These are phyloP conservation scores for Diaporthe citriasiana DNA, from an alignment of 2,329 filamentous ascomycete species.

Conservation along the genomic window DNA sequence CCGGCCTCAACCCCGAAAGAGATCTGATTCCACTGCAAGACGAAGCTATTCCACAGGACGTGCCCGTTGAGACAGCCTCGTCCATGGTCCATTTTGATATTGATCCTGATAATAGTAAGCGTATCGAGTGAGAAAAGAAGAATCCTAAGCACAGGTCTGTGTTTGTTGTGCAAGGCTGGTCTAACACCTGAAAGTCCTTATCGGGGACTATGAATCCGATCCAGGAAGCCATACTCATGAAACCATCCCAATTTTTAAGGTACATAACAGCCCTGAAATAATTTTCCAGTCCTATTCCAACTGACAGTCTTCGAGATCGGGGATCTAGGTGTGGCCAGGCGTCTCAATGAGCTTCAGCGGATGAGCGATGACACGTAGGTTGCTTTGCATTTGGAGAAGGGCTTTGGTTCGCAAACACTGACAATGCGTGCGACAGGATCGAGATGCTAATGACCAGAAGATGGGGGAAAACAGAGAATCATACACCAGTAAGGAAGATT, in stretches of 20 bases:
- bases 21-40: not conserved
- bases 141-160: not conserved
- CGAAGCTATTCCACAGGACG: not conserved
- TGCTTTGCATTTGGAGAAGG: rapidly evolving
- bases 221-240: slow-evolving; percentile 20
- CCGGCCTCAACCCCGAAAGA: not conserved
- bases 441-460: not conserved
- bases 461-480: not conserved
- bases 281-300: too few relatives aligned
- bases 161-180: not conserved
- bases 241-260: not conserved
- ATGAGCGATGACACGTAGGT: not conserved
- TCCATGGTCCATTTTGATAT: slow-evolving; percentile 16
- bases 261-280: not conserved
- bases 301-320: not conserved
- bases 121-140: too few relatives aligned
- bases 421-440: not conserved
- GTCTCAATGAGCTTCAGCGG: not conserved
- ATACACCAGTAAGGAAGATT: not conserved
- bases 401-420: not conserved
- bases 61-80: not conserved
- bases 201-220: slow-evolving; percentile 11
- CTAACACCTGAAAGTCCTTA: not conserved
- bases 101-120: slow-evolving; percentile 18
- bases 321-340: not conserved